These are phyloP conservation scores for Lecanicillium sp. DNA, from an alignment of 2,329 filamentous ascomycete genomes.

Conservation along the genomic window DNA sequence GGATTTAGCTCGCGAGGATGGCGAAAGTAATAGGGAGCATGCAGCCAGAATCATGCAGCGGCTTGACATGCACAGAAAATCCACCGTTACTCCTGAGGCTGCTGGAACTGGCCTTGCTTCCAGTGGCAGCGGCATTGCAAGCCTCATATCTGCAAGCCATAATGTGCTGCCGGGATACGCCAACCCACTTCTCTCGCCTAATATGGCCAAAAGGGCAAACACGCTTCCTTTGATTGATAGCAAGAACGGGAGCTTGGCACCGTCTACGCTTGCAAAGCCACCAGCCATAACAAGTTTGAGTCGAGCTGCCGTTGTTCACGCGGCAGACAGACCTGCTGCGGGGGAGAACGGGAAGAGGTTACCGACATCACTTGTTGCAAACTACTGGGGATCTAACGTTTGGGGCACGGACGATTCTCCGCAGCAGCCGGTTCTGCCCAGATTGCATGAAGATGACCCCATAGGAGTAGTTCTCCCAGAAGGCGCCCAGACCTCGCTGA, in stretches of 20 bases:
- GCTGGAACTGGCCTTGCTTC: conserved; percentile 29
- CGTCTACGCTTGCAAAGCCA: conserved; percentile 72
- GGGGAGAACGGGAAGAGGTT: conserved; percentile 62
- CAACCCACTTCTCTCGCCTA: conserved; percentile 21
- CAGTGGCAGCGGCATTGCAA: conserved; percentile 63
- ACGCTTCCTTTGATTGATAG: conserved; percentile 34
- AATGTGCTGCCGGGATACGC: conserved; percentile 60
- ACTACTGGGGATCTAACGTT: conserved; percentile 84
- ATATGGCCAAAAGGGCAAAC: conserved; percentile 18
- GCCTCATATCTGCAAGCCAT: conserved; percentile 79
- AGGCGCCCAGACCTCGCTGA: conserved; percentile 20
- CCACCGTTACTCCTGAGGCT: conserved; percentile 46
- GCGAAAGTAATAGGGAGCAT: conserved; percentile 71
- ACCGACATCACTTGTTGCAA: conserved; percentile 81
- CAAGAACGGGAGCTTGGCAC: conserved; percentile 61
- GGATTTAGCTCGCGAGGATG: conserved; percentile 53
- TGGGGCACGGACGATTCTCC: conserved; percentile 44
- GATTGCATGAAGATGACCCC: conserved; percentile 29
- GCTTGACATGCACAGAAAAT: conserved; percentile 79
- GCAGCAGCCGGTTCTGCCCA: conserved; percentile 21
- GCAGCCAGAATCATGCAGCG: conserved; percentile 87
- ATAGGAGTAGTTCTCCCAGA: conserved; percentile 32
- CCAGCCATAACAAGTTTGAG: conserved; percentile 81
- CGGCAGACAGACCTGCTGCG: conserved; percentile 64
- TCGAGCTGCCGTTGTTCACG: conserved; percentile 73